Conservation (phyloP, 169 alveolate genomes). For the Cryptosporidium muris region DNA sequence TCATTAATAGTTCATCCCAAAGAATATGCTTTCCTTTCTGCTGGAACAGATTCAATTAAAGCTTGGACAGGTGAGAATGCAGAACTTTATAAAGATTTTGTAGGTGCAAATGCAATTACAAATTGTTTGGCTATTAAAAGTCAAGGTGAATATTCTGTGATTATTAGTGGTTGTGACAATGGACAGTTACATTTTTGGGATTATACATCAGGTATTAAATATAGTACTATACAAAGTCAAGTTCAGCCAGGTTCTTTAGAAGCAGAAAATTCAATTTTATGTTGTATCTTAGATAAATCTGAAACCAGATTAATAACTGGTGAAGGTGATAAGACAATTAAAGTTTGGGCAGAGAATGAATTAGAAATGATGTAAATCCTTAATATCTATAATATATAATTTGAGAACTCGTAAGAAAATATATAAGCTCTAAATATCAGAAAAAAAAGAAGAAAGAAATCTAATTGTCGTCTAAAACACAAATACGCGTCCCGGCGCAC, state of each 20-base stretch:
- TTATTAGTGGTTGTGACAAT: constrained; percentile 95
- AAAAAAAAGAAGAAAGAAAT: too few relatives aligned
- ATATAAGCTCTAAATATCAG: neutral
- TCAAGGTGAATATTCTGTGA: constrained; percentile 85
- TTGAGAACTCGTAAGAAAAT: neutral
- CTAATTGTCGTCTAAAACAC: too few relatives aligned
- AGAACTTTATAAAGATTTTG: constrained; percentile 84
- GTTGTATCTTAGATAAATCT: constrained; percentile 92
- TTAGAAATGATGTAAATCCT: neutral
- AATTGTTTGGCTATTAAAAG: constrained; percentile 91
- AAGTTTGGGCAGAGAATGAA: constrained; percentile 81
- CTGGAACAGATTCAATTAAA: constrained; percentile 96
- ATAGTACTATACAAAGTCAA: constrained; percentile 84
- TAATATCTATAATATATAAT: neutral
- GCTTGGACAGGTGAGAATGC: constrained; percentile 90
- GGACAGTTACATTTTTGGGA: constrained; percentile 97
- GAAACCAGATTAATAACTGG: constrained; percentile 95
- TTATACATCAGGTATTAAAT: constrained; percentile 95
- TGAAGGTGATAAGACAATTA: constrained; percentile 98
- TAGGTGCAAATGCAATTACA: constrained; percentile 89
- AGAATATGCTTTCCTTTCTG: constrained; percentile 96
- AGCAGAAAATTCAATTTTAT: constrained; percentile 95
- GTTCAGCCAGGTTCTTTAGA: constrained; percentile 97
- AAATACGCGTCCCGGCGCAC: too few relatives aligned
- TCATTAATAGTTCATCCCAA: constrained; percentile 93